These are phyloP conservation scores for Colletotrichum cordylinicola DNA, from an alignment of 2,329 filamentous ascomycete species.

Conservation along the genomic window DNA sequence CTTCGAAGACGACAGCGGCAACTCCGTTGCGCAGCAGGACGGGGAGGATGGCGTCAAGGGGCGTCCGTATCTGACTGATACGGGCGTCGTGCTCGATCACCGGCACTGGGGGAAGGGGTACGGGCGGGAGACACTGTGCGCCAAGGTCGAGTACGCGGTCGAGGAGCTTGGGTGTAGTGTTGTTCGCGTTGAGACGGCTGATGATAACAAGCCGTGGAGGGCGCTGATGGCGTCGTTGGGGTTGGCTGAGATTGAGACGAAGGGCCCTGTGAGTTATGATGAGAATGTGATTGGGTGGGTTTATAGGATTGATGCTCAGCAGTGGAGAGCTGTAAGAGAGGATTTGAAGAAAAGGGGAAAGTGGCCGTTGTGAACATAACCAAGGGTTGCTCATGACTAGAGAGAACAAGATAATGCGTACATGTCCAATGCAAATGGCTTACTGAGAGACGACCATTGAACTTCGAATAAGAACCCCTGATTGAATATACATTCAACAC, in stretches of 20 bases:
- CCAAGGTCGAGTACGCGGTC: slow-evolving; percentile 26
- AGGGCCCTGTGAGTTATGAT: slow-evolving; percentile 6
- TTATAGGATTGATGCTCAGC: background rate
- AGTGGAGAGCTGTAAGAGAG: background rate
- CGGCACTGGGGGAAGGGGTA: slow-evolving; percentile 24
- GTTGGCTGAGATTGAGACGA: slow-evolving; percentile 1
- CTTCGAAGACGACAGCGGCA: background rate
- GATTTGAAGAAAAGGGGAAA: background rate
- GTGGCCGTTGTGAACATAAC: background rate
- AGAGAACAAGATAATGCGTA: background rate
- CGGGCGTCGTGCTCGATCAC: slow-evolving; percentile 27
- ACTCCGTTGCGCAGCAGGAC: background rate
- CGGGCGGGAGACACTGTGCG: slow-evolving; percentile 26
- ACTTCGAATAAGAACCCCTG: background rate
- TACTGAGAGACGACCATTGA: background rate
- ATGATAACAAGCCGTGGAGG: slow-evolving; percentile 16
- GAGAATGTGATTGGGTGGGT: background rate
- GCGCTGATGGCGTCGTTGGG: slow-evolving; percentile 16
- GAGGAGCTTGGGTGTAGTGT: slow-evolving; percentile 18
- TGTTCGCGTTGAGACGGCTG: slow-evolving; percentile 26
- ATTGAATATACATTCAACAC: background rate
- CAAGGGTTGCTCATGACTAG: background rate
- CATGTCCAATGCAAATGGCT: background rate
- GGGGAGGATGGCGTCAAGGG: background rate
- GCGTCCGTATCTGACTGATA: slow-evolving; percentile 18